Evolutionary conservation across 305 asterid genomes (phyloP).

Genomic region (Fraxinus baroniana): DNA sequence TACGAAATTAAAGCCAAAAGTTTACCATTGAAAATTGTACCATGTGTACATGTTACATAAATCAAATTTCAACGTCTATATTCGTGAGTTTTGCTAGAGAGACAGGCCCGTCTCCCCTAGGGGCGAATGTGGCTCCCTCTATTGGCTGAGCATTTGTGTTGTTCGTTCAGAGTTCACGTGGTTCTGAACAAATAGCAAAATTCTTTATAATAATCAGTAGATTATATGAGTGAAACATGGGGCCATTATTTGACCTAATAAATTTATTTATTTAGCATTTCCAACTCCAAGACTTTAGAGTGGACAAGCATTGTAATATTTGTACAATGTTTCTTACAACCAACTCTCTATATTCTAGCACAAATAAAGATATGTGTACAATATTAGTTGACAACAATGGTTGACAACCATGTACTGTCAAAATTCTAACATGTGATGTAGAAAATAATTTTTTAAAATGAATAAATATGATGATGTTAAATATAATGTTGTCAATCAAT

Average conservation of each 20-base stretch:
- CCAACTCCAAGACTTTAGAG: neutral
- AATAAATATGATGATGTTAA: no score
- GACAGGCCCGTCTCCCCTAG: no score
- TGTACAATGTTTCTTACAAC: neutral
- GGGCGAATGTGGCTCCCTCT: no score
- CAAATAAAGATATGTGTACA: no score
- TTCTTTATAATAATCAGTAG: neutral
- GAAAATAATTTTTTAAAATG: no score
- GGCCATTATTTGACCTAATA: neutral
- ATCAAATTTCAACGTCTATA: slow-evolving; percentile 32
- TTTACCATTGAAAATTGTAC: slow-evolving; percentile 20
- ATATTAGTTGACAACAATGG: no score
- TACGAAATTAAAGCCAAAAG: slow-evolving; percentile 4
- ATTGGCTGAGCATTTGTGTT: no score
- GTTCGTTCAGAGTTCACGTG: no score
- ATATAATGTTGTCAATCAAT: no score
- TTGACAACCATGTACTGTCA: no score
- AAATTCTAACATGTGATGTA: no score
- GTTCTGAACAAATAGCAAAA: no score
- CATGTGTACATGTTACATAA: slow-evolving; percentile 21
- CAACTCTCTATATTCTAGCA: neutral
- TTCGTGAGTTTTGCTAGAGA: neutral
- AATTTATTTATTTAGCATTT: neutral
- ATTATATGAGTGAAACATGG: neutral
- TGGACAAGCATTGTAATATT: neutral